phyloP scores from a whole-genome alignment of 352 stramenopile genomes.

The Pythium phragmiticola region DNA sequence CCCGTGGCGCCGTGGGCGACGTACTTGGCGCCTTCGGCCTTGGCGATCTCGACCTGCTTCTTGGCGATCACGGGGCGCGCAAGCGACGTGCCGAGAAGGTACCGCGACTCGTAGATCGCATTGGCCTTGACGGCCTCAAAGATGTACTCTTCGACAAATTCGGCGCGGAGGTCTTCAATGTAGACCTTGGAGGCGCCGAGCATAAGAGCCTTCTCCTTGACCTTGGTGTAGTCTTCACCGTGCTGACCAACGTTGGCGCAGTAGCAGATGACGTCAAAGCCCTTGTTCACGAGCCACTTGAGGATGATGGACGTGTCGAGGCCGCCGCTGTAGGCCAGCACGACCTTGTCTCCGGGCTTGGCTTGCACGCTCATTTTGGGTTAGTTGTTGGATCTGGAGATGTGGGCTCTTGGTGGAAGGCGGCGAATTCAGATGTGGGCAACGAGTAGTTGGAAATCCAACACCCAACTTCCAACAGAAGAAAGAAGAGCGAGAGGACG shows the following conservation, averaged over 20 bases:
- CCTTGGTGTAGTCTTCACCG: slow-evolving; percentile 93
- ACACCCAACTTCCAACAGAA: slow-evolving; percentile 3
- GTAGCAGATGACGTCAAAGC: slow-evolving; percentile 99
- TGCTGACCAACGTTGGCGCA: slow-evolving; percentile 98
- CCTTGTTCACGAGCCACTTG: slow-evolving; percentile 98
- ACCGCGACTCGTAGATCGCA: slow-evolving; percentile 97
- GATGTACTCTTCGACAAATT: slow-evolving; percentile 96
- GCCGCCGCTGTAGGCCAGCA: slow-evolving; percentile 96
- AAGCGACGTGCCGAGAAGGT: slow-evolving; percentile 97
- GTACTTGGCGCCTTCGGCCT: slow-evolving; percentile 89
- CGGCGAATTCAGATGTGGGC: slow-evolving; percentile 46
- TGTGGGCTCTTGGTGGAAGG: slow-evolving; percentile 13
- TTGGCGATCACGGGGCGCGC: slow-evolving; percentile 98
- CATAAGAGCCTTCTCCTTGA: slow-evolving; percentile 89
- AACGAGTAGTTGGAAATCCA: not conserved
- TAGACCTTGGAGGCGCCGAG: slow-evolving; percentile 89
- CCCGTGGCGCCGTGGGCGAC: slow-evolving; percentile 97
- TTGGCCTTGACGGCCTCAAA: slow-evolving; percentile 95
- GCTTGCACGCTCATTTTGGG: slow-evolving; percentile 70
- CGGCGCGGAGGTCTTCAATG: slow-evolving; percentile 95
- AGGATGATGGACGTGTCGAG: slow-evolving; percentile 99
- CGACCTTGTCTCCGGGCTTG: slow-evolving; percentile 87
- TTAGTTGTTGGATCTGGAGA: slow-evolving; percentile 1
- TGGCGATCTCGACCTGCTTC: slow-evolving; percentile 94
- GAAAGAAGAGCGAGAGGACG: not conserved